Conservation (phyloP, 805 yeast species). For the Metschnikowia dekortorum region DNA sequence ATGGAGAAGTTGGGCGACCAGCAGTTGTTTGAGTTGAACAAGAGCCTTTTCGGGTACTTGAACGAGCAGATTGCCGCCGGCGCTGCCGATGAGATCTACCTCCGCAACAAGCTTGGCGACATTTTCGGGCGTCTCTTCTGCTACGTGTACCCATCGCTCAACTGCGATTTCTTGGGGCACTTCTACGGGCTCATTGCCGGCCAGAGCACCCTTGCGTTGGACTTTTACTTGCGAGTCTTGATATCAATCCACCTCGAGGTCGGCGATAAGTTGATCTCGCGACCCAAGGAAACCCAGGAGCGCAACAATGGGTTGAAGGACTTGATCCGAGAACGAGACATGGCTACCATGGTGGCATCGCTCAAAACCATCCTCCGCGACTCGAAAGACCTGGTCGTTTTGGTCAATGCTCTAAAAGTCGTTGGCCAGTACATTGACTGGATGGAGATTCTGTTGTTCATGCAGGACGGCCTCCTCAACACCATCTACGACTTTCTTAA, state of each 20-base stretch:
- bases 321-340: constrained; percentile 70
- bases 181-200: constrained; percentile 21
- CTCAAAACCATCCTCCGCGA: constrained; percentile 60
- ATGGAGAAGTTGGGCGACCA: constrained; percentile 42
- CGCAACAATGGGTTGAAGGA: constrained; percentile 77
- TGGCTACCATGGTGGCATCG: constrained; percentile 54
- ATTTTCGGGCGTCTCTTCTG: constrained; percentile 34
- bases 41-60: constrained; percentile 45
- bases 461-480: constrained; percentile 54
- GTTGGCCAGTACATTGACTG: constrained; percentile 88
- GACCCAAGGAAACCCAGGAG: constrained; percentile 58
- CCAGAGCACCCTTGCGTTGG: constrained; percentile 33
- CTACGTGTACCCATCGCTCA: constrained; percentile 28
- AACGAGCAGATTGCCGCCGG: constrained; percentile 20
- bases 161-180: constrained; percentile 31
- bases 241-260: constrained; percentile 82
- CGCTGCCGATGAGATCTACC: constrained; percentile 24
- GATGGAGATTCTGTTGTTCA: constrained; percentile 79
- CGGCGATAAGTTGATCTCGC: constrained; percentile 81
- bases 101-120: constrained; percentile 35
- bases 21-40: constrained; percentile 44
- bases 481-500: constrained; percentile 57
- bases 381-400: constrained; percentile 34
- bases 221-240: constrained; percentile 71
- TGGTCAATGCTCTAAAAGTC: constrained; percentile 55